These are phyloP conservation scores for Cornus suecica DNA, from an alignment of 148 eudicot species.

Conservation along the genomic window DNA sequence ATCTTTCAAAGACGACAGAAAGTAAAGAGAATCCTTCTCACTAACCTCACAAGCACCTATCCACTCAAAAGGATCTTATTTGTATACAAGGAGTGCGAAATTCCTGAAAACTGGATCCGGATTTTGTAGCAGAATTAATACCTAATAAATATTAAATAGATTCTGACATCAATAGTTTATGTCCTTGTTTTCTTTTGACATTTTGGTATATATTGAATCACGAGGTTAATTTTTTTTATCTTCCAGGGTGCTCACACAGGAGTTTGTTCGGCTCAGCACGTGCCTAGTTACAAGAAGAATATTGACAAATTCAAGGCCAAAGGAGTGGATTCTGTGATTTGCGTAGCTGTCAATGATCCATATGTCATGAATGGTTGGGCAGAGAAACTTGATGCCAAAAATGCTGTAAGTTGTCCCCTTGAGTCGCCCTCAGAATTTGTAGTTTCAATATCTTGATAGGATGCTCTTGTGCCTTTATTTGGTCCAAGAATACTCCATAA, in stretches of 20 bases:
- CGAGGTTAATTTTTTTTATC: not conserved
- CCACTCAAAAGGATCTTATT: no score
- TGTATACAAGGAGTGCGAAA: not conserved
- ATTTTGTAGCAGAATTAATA: no score
- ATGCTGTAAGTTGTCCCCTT: slow-evolving; percentile 51
- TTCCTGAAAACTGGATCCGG: not conserved
- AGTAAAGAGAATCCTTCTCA: not conserved
- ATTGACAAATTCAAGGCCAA: slow-evolving; percentile 80
- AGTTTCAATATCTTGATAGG: not conserved
- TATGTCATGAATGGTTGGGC: slow-evolving; percentile 96
- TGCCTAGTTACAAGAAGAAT: slow-evolving; percentile 93
- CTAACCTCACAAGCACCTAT: no score
- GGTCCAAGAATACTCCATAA: no score
- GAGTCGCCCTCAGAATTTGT: not conserved
- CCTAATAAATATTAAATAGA: no score
- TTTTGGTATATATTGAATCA: not conserved
- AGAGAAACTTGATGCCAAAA: slow-evolving; percentile 86
- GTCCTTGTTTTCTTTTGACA: not conserved
- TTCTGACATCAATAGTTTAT: not conserved
- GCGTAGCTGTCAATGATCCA: slow-evolving; percentile 93
- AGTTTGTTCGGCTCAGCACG: slow-evolving; percentile 92
- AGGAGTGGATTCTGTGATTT: slow-evolving; percentile 80
- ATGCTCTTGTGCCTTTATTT: not conserved
- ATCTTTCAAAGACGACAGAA: not conserved
- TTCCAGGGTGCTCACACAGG: slow-evolving; percentile 92